These are phyloP conservation scores for Xylariomycetidae sp. DNA, from an alignment of 2,329 filamentous ascomycete genomes.

Conservation along the genomic window DNA sequence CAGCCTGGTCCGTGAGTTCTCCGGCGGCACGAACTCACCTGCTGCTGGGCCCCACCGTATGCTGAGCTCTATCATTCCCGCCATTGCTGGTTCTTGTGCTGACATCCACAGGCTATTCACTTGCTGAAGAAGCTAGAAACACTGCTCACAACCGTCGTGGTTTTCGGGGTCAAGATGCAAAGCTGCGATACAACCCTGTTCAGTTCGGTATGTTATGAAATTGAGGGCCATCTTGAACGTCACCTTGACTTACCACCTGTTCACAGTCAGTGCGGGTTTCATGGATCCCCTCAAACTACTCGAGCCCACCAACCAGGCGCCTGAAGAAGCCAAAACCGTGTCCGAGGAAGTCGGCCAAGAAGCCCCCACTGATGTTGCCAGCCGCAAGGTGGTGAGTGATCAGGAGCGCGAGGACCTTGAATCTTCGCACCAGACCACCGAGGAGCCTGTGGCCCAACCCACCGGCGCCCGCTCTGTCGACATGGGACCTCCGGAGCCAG, in stretches of 20 bases:
- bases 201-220: too few relatives aligned
- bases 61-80: neutral
- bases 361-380: neutral
- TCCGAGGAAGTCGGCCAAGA: neutral
- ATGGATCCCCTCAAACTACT: constrained; percentile 43
- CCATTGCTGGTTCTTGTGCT: constrained; percentile 6
- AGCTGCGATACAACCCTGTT: constrained; percentile 43
- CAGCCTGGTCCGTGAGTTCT: too few relatives aligned
- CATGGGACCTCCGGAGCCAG: neutral
- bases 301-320: constrained; percentile 16
- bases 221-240: too few relatives aligned
- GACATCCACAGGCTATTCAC: constrained; percentile 29
- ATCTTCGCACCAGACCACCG: neutral
- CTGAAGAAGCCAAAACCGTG: constrained; percentile 3
- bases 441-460: neutral
- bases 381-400: too few relatives aligned
- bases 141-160: constrained; percentile 40
- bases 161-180: constrained; percentile 31
- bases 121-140: constrained; percentile 44
- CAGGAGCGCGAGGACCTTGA: too few relatives aligned
- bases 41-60: constrained; percentile 18
- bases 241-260: too few relatives aligned
- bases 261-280: constrained; percentile 47
- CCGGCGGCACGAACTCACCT: constrained; percentile 10
- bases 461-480: neutral